Percentiles rank a stretch among this genome's conserved stretches.
Evolutionary conservation across 2,329 filamentous ascomycete genomes (phyloP).

Genomic region (Alternaria infectoria): DNA sequence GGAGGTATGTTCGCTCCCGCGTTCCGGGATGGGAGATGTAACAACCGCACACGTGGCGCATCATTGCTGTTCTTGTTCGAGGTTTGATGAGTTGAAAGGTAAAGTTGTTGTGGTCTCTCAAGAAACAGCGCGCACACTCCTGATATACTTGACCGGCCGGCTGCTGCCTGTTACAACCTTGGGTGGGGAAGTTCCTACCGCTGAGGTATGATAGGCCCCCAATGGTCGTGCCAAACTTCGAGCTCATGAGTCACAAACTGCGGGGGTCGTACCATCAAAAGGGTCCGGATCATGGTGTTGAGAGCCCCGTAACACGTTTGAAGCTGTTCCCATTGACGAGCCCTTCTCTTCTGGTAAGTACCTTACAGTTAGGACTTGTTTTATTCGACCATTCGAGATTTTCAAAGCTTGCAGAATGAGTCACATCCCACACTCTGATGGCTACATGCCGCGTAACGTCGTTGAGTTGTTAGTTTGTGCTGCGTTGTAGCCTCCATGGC

Average conservation of each 20-base stretch:
- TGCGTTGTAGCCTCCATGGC: not conserved
- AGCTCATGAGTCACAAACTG: not conserved
- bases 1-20: not conserved
- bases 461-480: not conserved
- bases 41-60: constrained; percentile 1
- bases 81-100: not conserved
- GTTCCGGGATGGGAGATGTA: not conserved
- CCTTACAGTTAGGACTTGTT: not conserved
- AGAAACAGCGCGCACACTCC: not conserved
- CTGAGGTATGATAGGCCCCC: not conserved
- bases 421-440: not conserved
- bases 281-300: not conserved
- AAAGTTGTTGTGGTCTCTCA: not conserved
- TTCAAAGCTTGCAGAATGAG: not conserved
- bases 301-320: not conserved
- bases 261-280: not conserved
- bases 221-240: not conserved
- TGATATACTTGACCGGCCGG: not conserved
- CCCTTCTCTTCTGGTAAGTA: not conserved
- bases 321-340: not conserved
- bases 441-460: not conserved
- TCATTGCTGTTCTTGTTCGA: not conserved
- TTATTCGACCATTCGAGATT: not conserved
- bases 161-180: not conserved
- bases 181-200: not conserved